Evolutionary conservation across 352 stramenopile genomes (phyloP).

Genomic region (Globisporangium camurandrum): DNA sequence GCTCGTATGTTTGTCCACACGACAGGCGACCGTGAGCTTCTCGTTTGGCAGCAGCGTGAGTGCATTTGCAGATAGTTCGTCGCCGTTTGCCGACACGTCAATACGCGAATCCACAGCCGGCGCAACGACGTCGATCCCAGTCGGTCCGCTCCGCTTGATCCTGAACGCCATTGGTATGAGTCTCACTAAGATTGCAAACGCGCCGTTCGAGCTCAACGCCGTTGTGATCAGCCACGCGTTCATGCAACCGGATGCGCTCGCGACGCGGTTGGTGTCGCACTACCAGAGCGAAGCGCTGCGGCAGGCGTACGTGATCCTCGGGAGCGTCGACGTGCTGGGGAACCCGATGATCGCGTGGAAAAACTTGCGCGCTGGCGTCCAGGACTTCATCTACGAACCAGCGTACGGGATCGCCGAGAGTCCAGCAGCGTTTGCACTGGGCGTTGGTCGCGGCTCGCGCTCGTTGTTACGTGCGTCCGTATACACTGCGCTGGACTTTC

Average conservation of each 20-base stretch:
- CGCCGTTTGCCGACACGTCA: conserved; percentile 4
- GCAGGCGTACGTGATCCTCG: conserved; percentile 83
- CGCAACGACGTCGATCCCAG: conserved; percentile 41
- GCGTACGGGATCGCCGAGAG: conserved; percentile 74
- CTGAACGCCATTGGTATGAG: conserved; percentile 84
- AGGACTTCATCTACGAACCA: conserved; percentile 79
- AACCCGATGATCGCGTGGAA: conserved; percentile 87
- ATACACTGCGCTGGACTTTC: conserved; percentile 85
- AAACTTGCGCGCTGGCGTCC: conserved; percentile 72
- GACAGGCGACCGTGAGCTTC: conserved; percentile 74
- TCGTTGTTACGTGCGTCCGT: conserved; percentile 77
- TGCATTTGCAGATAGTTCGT: conserved; percentile 44
- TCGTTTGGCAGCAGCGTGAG: conserved; percentile 64
- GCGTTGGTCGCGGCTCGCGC: conserved; percentile 73
- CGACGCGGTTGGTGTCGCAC: conserved; percentile 59
- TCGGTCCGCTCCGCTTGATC: conserved; percentile 74
- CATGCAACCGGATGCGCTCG: conserved; percentile 69
- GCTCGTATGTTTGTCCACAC: too few species aligned
- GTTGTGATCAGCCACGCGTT: conserved; percentile 80
- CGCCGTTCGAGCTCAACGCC: conserved; percentile 74
- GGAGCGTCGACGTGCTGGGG: conserved; percentile 81
- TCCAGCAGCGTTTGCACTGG: conserved; percentile 69
- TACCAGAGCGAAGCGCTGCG: conserved; percentile 85
- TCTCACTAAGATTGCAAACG: conserved; percentile 85
- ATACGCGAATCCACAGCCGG: conserved; percentile 15